Conservation (phyloP, 169 alveolate genomes). For the Cryptosporidium parvum region DNA sequence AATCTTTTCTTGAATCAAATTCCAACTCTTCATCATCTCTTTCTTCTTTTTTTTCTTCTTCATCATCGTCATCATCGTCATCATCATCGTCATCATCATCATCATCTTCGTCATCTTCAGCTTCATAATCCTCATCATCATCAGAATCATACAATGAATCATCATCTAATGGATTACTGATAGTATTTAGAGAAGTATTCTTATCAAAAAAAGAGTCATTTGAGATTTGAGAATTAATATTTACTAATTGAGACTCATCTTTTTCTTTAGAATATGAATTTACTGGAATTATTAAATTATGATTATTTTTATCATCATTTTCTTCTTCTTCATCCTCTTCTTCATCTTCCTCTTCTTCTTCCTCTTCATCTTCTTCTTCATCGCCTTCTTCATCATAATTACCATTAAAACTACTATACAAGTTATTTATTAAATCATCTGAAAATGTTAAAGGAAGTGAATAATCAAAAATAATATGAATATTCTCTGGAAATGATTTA, state of each 20-base stretch:
- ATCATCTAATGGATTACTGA: neutral
- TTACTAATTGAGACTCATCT: neutral
- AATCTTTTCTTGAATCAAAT: neutral
- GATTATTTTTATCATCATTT: neutral
- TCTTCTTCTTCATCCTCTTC: too few relatives aligned
- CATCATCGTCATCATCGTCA: neutral
- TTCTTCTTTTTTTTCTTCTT: conserved; percentile 18
- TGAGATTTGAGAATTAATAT: neutral
- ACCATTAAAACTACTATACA: neutral
- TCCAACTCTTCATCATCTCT: neutral
- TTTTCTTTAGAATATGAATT: neutral
- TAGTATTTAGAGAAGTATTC: neutral
- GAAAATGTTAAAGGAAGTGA: conserved; percentile 18
- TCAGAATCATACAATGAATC: conserved; percentile 39
- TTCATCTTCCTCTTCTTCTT: too few relatives aligned
- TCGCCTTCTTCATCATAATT: neutral
- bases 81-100: neutral
- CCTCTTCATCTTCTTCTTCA: too few relatives aligned
- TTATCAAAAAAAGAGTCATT: conserved; percentile 25
- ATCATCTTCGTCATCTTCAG: conserved; percentile 51
- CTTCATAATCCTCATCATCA: conserved; percentile 54
- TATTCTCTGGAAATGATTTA: conserved; percentile 4
- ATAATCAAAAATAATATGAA: conserved; percentile 11
- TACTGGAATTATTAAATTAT: too few relatives aligned
- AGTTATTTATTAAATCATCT: conserved; percentile 5